Evolutionary conservation across 2,329 filamentous ascomycete species (phyloP).

Genomic region (Leptographium lundbergii): DNA sequence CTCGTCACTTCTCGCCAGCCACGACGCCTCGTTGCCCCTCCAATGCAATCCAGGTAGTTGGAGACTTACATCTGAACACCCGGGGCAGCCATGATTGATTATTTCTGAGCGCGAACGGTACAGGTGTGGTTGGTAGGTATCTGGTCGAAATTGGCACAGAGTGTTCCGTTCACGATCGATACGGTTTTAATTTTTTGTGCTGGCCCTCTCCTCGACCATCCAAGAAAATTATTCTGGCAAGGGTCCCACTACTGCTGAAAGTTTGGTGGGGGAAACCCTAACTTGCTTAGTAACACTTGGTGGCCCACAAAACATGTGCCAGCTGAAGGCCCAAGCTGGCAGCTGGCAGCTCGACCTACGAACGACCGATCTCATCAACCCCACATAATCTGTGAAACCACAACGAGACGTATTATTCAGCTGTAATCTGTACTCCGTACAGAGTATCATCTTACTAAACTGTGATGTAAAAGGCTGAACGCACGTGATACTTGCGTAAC

Average conservation of each 20-base stretch:
- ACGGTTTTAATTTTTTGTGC: background rate
- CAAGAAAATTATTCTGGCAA: constrained; percentile 1
- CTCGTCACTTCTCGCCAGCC: background rate
- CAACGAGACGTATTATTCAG: too few species aligned
- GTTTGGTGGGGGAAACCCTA: constrained; percentile 14
- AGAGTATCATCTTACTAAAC: too few species aligned
- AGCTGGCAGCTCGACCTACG: background rate
- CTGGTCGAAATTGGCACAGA: background rate
- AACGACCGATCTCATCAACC: too few species aligned
- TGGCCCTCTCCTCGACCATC: constrained; percentile 1
- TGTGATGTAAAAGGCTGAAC: too few species aligned
- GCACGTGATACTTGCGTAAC: too few species aligned
- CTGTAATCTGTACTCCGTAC: too few species aligned
- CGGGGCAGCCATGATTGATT: constrained; percentile 43
- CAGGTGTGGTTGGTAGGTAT: background rate
- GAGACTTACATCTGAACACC: constrained; percentile 49
- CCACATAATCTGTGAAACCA: too few species aligned
- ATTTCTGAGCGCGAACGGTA: background rate
- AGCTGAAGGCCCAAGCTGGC: background rate
- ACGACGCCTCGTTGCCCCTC: background rate
- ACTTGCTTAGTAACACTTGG: constrained; percentile 7
- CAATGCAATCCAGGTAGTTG: background rate
- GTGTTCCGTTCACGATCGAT: background rate
- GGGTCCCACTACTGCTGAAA: constrained; percentile 4
- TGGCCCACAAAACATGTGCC: background rate